Conservation (phyloP, 1,139 yeast species). For the Diutina mesorugosa region DNA sequence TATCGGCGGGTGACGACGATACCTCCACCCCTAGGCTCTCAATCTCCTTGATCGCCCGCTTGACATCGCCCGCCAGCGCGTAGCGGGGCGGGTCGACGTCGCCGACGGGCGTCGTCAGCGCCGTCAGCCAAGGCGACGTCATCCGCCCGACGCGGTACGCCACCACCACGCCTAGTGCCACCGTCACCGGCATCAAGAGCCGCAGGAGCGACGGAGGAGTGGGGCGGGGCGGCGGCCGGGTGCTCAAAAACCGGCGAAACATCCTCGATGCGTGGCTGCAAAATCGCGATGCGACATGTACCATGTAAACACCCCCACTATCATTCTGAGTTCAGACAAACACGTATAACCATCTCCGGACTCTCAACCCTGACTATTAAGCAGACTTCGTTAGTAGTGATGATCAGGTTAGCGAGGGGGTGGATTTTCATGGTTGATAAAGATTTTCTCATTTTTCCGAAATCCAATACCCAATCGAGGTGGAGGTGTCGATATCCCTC, state of each 20-base stretch:
- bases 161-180: not conserved
- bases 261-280: not conserved
- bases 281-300: not conserved
- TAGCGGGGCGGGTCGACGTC: not conserved
- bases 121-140: not conserved
- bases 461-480: too few relatives aligned
- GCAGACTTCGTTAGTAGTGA: too few relatives aligned
- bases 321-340: too few relatives aligned
- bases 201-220: not conserved
- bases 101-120: not conserved
- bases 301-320: too few relatives aligned
- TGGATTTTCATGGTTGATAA: too few relatives aligned
- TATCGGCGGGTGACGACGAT: slow-evolving; percentile 14
- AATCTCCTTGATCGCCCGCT: not conserved
- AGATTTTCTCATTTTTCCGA: too few relatives aligned
- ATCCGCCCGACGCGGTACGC: not conserved
- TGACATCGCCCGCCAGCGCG: not conserved
- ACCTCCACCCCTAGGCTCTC: slow-evolving; percentile 12
- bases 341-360: too few relatives aligned
- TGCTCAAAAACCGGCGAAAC: not conserved
- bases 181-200: not conserved
- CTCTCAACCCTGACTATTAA: too few relatives aligned
- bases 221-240: not conserved
- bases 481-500: too few relatives aligned
- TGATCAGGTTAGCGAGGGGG: too few relatives aligned